Evolutionary conservation across 2,329 filamentous ascomycete species (phyloP), one percentile per base, ranked within the genome.

Genomic region (Pestalotiopsis sp.): DNA sequence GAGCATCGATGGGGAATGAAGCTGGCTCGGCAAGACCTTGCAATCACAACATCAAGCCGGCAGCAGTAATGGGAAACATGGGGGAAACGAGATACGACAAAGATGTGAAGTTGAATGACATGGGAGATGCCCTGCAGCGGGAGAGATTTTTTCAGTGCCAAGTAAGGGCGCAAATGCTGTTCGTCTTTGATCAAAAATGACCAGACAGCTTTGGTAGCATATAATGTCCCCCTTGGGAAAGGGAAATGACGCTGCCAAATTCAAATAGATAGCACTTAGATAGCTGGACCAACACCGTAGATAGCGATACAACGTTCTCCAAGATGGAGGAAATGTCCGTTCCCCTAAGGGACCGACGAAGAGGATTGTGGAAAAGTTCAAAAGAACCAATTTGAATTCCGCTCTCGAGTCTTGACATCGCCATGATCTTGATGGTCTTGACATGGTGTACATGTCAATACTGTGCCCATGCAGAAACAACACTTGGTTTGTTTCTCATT

Each of bases 281-380:
- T 64, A 64, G 61, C 61, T 64, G 61, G 61, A 64, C 61, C 61
- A 64, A 49, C 14, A 45, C 60, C 60, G 27, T 64, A 64, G 61
- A 64, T 64, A 64, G 61, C 39, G 41, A 64, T 12, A 23, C 20
- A 23, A 45, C 49, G 38, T 45, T 49, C 61, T 64, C 61, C 20
- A 39, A 12, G 25, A 39, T 38, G 39, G 61, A 25, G 11, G n/a
- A 49, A 25, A 20, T 13, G n/a, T 39, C 59, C 31, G 36, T 17
- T 39, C 27, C 17, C n/a, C 7, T 52, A 9, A 52, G 45, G 20
- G n/a, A 52, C 17, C 45, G 17, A n/a, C 7, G 17, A 20, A 20
- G 45, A 20, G 20, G n/a, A 9, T 52, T 52, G 45, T n/a, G 45
- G 45, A 52, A 52, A 52, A 52, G 45, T 52, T 23, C 45, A 52